Evolutionary conservation across 2,329 filamentous ascomycete genomes (phyloP), one percentile per base, ranked within the genome.

Genomic region (Neofusicoccum laricinum): DNA sequence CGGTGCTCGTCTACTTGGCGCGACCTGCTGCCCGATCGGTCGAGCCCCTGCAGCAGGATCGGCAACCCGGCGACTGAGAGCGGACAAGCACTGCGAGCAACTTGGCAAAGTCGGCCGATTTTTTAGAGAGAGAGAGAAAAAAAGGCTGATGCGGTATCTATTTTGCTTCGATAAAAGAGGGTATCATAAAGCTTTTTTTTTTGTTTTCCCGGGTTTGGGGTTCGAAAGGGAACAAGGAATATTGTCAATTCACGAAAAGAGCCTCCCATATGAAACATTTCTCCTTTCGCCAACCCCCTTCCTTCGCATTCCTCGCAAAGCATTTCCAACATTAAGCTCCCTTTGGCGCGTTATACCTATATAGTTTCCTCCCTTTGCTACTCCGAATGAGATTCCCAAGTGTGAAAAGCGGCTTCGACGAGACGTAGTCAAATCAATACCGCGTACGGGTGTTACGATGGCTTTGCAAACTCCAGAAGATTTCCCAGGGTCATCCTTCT

Each of bases 321-420:
- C 25, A 30, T 34, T 11, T 32, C 46, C 25, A 21, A 45, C 53
- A 58, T 58, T 58, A 45, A 45, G 14, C 21, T 32, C 15, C 40
- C 21, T 58, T 30, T 58, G 15, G 36, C 38, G 51, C 51, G 51
- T 57, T 40, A 57, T 57, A 58, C 53, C 53, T 45, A 55, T 55
- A 15, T 19, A 55, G 21, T 32, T 32, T 40, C 25, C 25, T 40
- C 14, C 51, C 38, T 58, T 21, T 55, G 15, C 34, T 30, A 53
- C 34, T 19, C 53, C 53, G 12, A 45, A 25, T 17, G n/a, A 30
- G 25, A 30, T 15, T 30, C 19, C 19, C 17, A 32, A 32, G 21
- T 30, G 25, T 30, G 25, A 40, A 40, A 40, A 38, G 8, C 32
- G 15, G 34, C 38, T 6, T 30, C 25, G 5, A 30, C 25, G 25